Evolutionary conservation across 176 grass and related monocot genomes (phyloP), one percentile per base, ranked within the genome.

Genomic region (Ampelocalamus luodianensis): DNA sequence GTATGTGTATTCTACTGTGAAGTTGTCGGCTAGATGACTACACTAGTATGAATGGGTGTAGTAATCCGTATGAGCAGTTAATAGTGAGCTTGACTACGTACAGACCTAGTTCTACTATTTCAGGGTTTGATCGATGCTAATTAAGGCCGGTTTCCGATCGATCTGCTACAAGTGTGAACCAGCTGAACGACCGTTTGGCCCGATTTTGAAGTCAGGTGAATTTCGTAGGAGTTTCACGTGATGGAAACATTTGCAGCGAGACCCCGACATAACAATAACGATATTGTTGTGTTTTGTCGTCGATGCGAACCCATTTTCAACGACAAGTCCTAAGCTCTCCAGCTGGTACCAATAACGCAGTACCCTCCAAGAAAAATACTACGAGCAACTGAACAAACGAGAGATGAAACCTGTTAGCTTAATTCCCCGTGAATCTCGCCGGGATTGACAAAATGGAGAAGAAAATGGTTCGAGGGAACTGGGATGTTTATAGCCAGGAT

Each of bases 391-490:
- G 44, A 80, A 9, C 15, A 14, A 3, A 32, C 20, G 5, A 15
- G 50, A 40, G 55, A 29, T 27, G n/a, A 77, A 45, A 59, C 2
- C 59, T 20, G 23, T 3, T 34, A 34, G 3, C 78, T 44, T 48
- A 15, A 23, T 78, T 71, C 8, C 62, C 88, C 72, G 79, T 49
- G 58, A 82, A 82, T 86, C 72, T 86, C 66, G 72, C 65, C 46
- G 22, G 38, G 56, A 80, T 72, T 78, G 3, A 69, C 66, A 62
- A 13, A 71, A 10, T 4, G 5, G 32, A 54, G 10, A 37, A 65
- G 43, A 15, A 79, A 50, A 34, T 32, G 48, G 48, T 79, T 62
- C 61, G 36, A 32, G 36, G 79, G 79, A 71, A 5, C 23, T 14
- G 50, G 43, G 43, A 36, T 42, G 72, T 77, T 77, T 27, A 58